These are phyloP conservation scores for Spiromastix sp. DNA, from an alignment of 2,329 filamentous ascomycete species.

Conservation along the genomic window DNA sequence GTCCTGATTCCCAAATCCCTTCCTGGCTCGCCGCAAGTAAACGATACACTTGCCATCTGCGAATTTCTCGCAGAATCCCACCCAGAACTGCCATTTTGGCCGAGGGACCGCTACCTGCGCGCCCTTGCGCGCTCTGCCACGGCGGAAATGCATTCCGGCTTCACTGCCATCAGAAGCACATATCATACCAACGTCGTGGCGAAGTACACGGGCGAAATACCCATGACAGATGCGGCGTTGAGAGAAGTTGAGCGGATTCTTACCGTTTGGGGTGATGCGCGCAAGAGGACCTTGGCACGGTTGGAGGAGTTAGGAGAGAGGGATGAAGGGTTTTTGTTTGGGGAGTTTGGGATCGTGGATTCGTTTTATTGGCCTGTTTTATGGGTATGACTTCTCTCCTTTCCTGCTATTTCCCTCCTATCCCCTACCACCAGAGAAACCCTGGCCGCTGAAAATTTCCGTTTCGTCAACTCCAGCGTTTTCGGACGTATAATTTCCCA, in stretches of 20 bases:
- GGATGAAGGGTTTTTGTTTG: conserved; percentile 28
- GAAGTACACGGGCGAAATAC: conserved; percentile 22
- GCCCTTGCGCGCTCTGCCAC: conserved; percentile 22
- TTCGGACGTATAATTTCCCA: conserved; percentile 23
- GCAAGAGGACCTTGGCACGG: conserved; percentile 16
- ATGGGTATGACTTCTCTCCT: conserved; percentile 18
- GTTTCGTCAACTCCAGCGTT: conserved; percentile 16
- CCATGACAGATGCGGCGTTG: conserved; percentile 15
- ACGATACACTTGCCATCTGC: conserved; percentile 24
- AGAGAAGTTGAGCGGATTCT: conserved; percentile 19
- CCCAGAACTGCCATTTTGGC: conserved; percentile 21
- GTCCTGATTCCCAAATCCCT: conserved; percentile 17
- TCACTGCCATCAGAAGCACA: conserved; percentile 15
- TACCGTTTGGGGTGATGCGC: conserved; percentile 18
- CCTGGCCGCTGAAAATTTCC: too few species aligned
- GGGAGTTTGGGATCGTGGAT: conserved; percentile 28
- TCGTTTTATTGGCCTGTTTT: conserved; percentile 30
- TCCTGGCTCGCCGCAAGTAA: conserved; percentile 12
- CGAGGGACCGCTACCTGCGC: conserved; percentile 21
- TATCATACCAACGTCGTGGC: conserved; percentile 22
- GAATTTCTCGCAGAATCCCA: conserved; percentile 24
- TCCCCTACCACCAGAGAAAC: too few species aligned
- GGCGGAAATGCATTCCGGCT: conserved; percentile 27
- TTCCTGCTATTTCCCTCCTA: conserved; percentile 2
- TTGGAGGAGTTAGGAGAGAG: conserved; percentile 15